Base-by-base conservation (phyloP, 306 rosid species). In the Dicorynia guianensis region DNA sequence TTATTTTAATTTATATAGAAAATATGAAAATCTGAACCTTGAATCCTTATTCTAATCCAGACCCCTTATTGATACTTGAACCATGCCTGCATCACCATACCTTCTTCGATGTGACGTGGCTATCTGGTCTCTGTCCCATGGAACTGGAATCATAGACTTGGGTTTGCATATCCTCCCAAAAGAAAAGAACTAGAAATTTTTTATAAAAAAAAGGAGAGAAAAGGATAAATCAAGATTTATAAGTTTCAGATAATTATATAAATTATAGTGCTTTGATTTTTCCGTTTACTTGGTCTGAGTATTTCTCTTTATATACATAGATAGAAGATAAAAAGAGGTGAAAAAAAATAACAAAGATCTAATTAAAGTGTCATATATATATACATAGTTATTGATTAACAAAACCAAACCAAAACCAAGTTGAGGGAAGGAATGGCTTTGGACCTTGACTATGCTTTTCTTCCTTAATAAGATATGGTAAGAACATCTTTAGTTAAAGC, bases 401-500 rank as follows among this genome's bases (percentile, higher is more conserved):
- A 67, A 66, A 74, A 44, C 57, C 43, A 56, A 80, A 76, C 47
- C 57, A 60, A 43, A 34, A 63, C 44, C 57, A 75, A 8, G 64
- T 36, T 20, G 58, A 67, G 58, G 63, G 75, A 48, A 61, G 60
- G 42, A 59, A 55, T 81, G 52, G 61, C 81, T 86, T 83, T 85
- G 84, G 85, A 87, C 83, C 75, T 89, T 89, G 95, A 89, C 90
- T 85, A 84, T 84, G 90, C 96, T 90, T 89, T 88, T 93, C 86
- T 85, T 93, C 79, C 79, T 77, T 56, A 84, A 86, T 73, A 90
- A 87, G 91, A 93, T 85, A 85, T 78, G 79, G 78, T 76, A 73
- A 77, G 83, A 80, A 65, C 87, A 82, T 76, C 89, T 79, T 89
- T 92, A 88, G 53, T 77, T 79, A 82, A 79, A 82, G 85, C 82